Conservation (phyloP, 257 asterid species). For the Capsicum baccatum region DNA sequence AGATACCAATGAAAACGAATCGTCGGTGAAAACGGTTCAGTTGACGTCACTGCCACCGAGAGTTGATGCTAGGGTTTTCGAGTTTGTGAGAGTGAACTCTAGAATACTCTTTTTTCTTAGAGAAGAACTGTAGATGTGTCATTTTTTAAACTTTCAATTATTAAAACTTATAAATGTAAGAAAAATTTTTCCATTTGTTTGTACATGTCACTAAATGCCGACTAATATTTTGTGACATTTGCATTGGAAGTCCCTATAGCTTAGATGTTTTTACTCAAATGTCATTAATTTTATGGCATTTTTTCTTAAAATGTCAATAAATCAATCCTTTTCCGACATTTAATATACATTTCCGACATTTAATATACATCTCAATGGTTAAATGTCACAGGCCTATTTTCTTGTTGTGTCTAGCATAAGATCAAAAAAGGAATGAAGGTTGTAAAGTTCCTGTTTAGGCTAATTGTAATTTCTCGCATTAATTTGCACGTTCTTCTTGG, state of each 20-base stretch:
- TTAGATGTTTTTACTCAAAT: background rate
- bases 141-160: background rate
- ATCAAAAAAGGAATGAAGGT: background rate
- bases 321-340: background rate
- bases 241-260: background rate
- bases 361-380: too few relatives aligned
- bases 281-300: background rate
- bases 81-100: background rate
- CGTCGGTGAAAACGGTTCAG: background rate
- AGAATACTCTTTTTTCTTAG: background rate
- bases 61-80: background rate
- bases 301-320: background rate
- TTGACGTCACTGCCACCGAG: background rate
- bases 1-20: slow-evolving; percentile 2
- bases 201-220: background rate
- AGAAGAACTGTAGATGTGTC: background rate
- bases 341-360: too few relatives aligned
- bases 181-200: background rate
- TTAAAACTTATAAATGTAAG: background rate
- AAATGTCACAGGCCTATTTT: slow-evolving; percentile 13
- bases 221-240: background rate
- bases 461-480: slow-evolving; percentile 26
- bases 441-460: background rate
- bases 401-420: background rate
- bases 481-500: slow-evolving; percentile 80